Evolutionary conservation across 169 alveolate species (phyloP).

Genomic region (Plasmodium knowlesi): DNA sequence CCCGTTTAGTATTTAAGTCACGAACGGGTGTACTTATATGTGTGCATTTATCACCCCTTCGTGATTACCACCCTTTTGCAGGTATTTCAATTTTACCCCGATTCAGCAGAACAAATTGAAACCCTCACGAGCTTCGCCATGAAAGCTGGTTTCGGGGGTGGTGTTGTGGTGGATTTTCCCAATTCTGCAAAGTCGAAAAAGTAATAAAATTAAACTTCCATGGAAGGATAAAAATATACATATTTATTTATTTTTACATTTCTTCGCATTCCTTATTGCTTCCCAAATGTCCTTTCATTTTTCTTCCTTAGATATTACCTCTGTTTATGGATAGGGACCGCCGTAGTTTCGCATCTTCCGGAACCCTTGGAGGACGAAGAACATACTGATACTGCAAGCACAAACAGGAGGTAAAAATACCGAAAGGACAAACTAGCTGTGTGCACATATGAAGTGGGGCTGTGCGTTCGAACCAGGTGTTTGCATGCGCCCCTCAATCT

Average conservation of each 20-base stretch:
- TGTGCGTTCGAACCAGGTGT: background rate
- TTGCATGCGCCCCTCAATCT: background rate
- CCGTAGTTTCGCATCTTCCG: constrained; percentile 77
- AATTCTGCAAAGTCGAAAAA: constrained; percentile 96
- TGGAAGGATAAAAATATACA: background rate
- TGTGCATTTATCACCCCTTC: constrained; percentile 1
- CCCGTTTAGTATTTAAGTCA: background rate
- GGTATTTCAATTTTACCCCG: constrained; percentile 96
- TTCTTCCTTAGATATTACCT: constrained; percentile 85
- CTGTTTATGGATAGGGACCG: constrained; percentile 93
- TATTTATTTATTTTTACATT: background rate
- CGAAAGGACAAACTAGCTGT: background rate
- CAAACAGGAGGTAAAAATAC: constrained; percentile 63
- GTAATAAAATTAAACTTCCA: constrained; percentile 49
- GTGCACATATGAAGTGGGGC: background rate
- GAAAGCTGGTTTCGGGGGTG: constrained; percentile 96
- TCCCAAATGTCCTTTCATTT: background rate
- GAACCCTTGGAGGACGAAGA: constrained; percentile 77
- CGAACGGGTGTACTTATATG: background rate
- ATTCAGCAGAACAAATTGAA: constrained; percentile 94
- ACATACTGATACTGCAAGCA: constrained; percentile 31
- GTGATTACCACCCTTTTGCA: constrained; percentile 66
- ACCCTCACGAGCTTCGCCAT: constrained; percentile 94
- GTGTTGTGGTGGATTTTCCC: constrained; percentile 97
- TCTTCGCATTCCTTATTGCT: background rate